These are phyloP conservation scores for slime mould (Dictyostelium discoideum) DNA, from an alignment of 78 protist species.

Conservation along the genomic window DNA sequence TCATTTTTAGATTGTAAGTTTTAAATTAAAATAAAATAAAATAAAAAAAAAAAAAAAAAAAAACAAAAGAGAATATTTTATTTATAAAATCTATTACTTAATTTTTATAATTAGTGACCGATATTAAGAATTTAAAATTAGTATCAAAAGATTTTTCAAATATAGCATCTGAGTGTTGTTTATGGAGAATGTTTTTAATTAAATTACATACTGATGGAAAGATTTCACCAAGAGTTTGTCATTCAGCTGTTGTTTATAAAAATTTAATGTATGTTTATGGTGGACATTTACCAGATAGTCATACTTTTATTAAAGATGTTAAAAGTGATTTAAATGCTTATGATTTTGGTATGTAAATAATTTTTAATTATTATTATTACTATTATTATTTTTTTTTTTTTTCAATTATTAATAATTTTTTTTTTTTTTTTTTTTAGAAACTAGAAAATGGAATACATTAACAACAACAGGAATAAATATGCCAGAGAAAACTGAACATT, in stretches of 20 bases:
- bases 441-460: slow-evolving; percentile 38
- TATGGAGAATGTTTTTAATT: slow-evolving; percentile 62
- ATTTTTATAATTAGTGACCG: slow-evolving; percentile 17
- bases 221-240: slow-evolving; percentile 76
- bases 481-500: slow-evolving; percentile 77
- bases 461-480: slow-evolving; percentile 17
- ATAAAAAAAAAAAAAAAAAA: background rate
- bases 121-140: slow-evolving; percentile 31
- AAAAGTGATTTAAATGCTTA: slow-evolving; percentile 46
- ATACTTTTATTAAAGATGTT: slow-evolving; percentile 71
- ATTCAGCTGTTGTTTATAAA: slow-evolving; percentile 53
- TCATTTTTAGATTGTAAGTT: slow-evolving; percentile 40
- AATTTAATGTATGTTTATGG: slow-evolving; percentile 72
- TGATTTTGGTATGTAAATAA: slow-evolving; percentile 24
- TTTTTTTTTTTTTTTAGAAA: background rate
- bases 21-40: background rate
- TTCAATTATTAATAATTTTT: background rate
- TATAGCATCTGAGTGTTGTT: slow-evolving; percentile 36
- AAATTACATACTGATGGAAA: slow-evolving; percentile 17
- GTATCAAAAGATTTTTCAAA: slow-evolving; percentile 26
- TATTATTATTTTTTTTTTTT: background rate
- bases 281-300: slow-evolving; percentile 79
- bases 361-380: background rate
- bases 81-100: too few species aligned
- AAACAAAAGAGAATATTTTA: background rate